Conservation (phyloP, 2,329 filamentous ascomycete genomes). For the Aureobasidium sp. region DNA sequence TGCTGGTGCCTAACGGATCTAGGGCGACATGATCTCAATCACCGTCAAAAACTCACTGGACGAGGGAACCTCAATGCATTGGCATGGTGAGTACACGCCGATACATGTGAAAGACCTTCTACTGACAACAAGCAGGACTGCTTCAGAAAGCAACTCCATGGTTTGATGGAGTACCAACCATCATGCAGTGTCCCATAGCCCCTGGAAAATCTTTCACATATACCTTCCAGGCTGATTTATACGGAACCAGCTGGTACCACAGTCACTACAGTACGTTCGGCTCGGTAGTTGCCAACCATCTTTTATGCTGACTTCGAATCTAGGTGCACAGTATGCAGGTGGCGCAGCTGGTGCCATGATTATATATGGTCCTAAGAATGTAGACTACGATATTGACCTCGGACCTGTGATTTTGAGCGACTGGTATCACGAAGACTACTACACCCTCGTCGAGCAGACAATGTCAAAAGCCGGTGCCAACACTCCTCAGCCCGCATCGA, state of each 20-base stretch:
- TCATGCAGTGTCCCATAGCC: constrained; percentile 42
- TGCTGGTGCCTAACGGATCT: not conserved
- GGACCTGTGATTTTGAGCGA: constrained; percentile 27
- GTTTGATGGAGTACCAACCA: constrained; percentile 50
- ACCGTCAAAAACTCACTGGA: constrained; percentile 48
- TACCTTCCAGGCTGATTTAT: constrained; percentile 45
- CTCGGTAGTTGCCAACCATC: constrained; percentile 28
- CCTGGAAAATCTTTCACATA: constrained; percentile 49
- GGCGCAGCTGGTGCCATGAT: constrained; percentile 36
- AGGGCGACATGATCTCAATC: constrained; percentile 41
- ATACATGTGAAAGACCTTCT: not conserved
- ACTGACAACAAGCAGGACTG: not conserved
- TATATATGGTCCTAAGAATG: constrained; percentile 38
- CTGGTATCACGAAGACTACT: constrained; percentile 26
- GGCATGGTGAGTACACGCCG: constrained; percentile 45
- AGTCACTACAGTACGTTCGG: constrained; percentile 33
- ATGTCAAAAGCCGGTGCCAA: constrained; percentile 22
- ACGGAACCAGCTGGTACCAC: constrained; percentile 39
- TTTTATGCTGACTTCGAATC: not conserved
- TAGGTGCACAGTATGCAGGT: constrained; percentile 36
- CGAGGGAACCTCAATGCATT: constrained; percentile 57
- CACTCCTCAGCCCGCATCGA: constrained; percentile 29
- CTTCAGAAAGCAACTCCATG: constrained; percentile 47
- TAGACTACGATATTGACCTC: constrained; percentile 35
- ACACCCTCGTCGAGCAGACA: constrained; percentile 21